A percentile compares a stretch with the other conserved stretches of the same genome.
phyloP scores from a whole-genome alignment of 129 eudicot species.

The Smallanthus sonchifolius region DNA sequence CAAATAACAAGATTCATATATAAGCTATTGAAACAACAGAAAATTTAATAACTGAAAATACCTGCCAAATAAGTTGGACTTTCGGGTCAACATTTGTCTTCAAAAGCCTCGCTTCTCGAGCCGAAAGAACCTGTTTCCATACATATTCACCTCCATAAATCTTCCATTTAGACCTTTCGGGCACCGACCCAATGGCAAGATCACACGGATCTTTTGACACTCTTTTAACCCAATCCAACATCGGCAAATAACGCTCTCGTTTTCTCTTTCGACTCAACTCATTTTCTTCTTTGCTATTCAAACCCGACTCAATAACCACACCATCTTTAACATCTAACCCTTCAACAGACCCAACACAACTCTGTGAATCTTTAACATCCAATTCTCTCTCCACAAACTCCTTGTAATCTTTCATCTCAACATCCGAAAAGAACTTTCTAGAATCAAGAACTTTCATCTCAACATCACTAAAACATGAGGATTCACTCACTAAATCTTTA shows the following conservation, averaged over 20 bases:
- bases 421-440: slow-evolving; percentile 16
- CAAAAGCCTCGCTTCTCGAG: slow-evolving; percentile 62
- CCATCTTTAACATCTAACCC: slow-evolving; percentile 26
- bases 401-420: slow-evolving; percentile 30
- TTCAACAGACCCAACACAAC: slow-evolving; percentile 24
- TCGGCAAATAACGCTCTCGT: slow-evolving; percentile 37
- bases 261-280: slow-evolving; percentile 54
- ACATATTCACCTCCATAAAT: slow-evolving; percentile 42
- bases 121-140: slow-evolving; percentile 70
- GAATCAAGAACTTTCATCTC: slow-evolving; percentile 19
- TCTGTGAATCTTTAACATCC: slow-evolving; percentile 22
- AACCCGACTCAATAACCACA: slow-evolving; percentile 18
- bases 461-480: slow-evolving; percentile 28
- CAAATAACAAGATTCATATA: background rate
- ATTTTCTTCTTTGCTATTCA: slow-evolving; percentile 25
- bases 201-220: slow-evolving; percentile 78
- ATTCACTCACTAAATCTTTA: slow-evolving; percentile 28
- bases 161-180: slow-evolving; percentile 75
- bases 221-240: slow-evolving; percentile 60
- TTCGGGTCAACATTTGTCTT: slow-evolving; percentile 35
- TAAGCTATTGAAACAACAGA: background rate
- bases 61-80: slow-evolving; percentile 50
- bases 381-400: slow-evolving; percentile 8
- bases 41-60: slow-evolving; percentile 6
- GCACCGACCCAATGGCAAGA: slow-evolving; percentile 52